A percentile compares a stretch with the other conserved stretches of the same genome.
Conservation (phyloP, 73 alveolate genomes). For the Uronychia binucleata region DNA sequence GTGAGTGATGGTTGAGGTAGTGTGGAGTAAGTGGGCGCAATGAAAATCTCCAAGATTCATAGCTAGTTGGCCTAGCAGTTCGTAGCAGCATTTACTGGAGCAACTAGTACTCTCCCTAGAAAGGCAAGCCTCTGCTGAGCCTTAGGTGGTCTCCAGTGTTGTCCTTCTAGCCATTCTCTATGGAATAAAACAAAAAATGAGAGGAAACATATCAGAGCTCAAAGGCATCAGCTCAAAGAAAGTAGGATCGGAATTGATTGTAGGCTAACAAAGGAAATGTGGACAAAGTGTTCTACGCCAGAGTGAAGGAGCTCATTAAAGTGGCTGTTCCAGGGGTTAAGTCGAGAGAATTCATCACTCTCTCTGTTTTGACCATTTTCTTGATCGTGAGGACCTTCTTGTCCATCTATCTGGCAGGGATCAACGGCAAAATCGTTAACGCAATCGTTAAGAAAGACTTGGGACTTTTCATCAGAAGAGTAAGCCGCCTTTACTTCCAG, state of each 20-base stretch:
- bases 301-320: conserved; percentile 61
- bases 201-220: background rate
- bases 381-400: conserved; percentile 85
- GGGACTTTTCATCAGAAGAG: conserved; percentile 52
- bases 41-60: background rate
- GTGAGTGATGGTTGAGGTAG: no score
- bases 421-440: conserved; percentile 86
- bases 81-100: background rate
- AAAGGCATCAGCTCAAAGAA: background rate
- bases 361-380: conserved; percentile 68
- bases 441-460: conserved; percentile 74
- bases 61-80: background rate
- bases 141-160: background rate
- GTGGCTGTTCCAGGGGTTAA: conserved; percentile 76
- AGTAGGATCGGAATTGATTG: background rate
- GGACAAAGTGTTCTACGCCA: conserved; percentile 71
- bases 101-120: background rate
- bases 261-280: conserved; percentile 71
- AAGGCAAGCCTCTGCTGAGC: background rate
- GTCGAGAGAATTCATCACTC: conserved; percentile 58
- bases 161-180: background rate
- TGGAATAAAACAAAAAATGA: background rate
- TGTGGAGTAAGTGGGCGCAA: no score
- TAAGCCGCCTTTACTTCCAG: conserved; percentile 29
- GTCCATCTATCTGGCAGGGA: conserved; percentile 85